Conservation (phyloP, 352 stramenopile genomes). For the Bremia lactucae region DNA sequence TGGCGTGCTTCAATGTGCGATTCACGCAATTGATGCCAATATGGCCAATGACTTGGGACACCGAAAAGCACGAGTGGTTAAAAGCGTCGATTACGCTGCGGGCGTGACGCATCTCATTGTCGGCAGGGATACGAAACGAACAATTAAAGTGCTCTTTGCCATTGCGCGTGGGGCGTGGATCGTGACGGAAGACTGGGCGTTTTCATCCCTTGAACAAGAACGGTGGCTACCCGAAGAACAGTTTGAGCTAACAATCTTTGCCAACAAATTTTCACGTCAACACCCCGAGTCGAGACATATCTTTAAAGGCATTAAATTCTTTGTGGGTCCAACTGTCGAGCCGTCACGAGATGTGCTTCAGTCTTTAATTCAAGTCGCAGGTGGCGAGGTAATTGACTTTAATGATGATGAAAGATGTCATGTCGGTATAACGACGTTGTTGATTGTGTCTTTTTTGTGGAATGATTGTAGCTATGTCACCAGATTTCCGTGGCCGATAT, state of each 20-base stretch:
- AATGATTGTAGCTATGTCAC: conserved; percentile 42
- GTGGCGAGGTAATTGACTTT: conserved; percentile 41
- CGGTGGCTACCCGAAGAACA: conserved; percentile 58
- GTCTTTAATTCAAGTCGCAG: conserved; percentile 61
- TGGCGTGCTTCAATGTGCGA: conserved; percentile 56
- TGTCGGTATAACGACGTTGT: background rate
- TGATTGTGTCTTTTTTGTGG: conserved; percentile 1
- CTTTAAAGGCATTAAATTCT: conserved; percentile 56
- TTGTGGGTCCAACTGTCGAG: conserved; percentile 61
- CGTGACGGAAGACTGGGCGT: conserved; percentile 69
- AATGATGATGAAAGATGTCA: background rate
- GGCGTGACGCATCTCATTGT: conserved; percentile 72
- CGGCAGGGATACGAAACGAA: conserved; percentile 51
- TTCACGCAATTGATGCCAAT: conserved; percentile 67
- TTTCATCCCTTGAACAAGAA: conserved; percentile 62
- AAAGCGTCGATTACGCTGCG: conserved; percentile 60
- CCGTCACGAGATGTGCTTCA: conserved; percentile 62
- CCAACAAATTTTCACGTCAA: conserved; percentile 32
- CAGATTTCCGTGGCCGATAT: conserved; percentile 57
- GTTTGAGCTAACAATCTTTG: conserved; percentile 48
- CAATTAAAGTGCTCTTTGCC: conserved; percentile 79
- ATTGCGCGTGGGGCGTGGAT: conserved; percentile 75
- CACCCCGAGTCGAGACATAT: conserved; percentile 43
- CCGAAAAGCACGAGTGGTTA: conserved; percentile 64
- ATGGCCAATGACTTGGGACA: conserved; percentile 35